phyloP scores from a whole-genome alignment of 177 flowering plant genomes.

The Vitis hybrid region DNA sequence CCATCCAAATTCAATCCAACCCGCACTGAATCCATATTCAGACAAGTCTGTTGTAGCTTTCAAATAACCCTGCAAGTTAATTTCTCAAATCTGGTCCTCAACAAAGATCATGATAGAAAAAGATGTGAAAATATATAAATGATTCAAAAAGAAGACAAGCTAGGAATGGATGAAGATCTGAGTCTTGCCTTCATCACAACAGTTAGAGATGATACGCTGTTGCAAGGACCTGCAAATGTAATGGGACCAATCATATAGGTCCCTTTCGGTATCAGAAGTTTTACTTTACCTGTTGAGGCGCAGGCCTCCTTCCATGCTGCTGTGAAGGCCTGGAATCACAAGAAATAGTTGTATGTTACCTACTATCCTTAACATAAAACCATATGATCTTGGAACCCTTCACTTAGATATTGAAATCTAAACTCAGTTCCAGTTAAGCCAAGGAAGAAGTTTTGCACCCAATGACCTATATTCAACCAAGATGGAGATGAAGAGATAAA shows the following conservation, averaged over 20 bases:
- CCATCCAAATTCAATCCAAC: conserved; percentile 60
- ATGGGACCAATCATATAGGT: conserved; percentile 56
- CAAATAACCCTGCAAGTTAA: conserved; percentile 43
- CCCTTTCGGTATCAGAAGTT: conserved; percentile 45
- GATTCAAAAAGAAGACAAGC: neutral
- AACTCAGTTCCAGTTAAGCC: too few relatives aligned
- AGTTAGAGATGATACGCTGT: conserved; percentile 34
- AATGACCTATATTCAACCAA: neutral
- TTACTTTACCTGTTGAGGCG: conserved; percentile 22
- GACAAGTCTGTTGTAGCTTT: conserved; percentile 48
- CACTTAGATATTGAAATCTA: neutral
- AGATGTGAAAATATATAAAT: neutral
- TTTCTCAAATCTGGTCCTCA: neutral
- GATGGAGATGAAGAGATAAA: too few relatives aligned
- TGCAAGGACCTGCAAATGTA: conserved; percentile 60
- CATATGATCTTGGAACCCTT: neutral
- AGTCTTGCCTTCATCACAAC: conserved; percentile 39
- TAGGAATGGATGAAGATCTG: neutral
- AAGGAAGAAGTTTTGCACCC: neutral
- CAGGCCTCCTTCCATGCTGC: conserved; percentile 68
- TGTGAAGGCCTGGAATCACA: conserved; percentile 44
- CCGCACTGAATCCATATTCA: conserved; percentile 25
- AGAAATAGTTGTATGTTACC: neutral
- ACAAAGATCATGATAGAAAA: too few relatives aligned
- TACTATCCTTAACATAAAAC: neutral